Conservation (phyloP, 2,329 filamentous ascomycete species). For the Blumeria hordei region DNA sequence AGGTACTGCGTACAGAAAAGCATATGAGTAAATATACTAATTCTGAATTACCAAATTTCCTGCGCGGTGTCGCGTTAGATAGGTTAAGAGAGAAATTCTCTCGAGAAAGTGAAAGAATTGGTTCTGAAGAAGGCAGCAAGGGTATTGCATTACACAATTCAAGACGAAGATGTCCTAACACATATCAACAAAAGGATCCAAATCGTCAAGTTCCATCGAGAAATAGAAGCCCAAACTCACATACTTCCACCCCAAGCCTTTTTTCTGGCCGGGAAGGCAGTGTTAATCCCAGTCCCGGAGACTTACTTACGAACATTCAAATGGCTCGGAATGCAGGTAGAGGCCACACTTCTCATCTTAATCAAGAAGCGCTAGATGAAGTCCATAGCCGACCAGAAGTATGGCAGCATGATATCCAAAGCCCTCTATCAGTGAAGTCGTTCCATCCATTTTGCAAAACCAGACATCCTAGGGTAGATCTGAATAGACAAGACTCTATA, state of each 20-base stretch:
- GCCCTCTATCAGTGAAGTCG: constrained; percentile 20
- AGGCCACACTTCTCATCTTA: constrained; percentile 8
- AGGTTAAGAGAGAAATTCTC: constrained; percentile 84
- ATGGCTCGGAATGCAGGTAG: constrained; percentile 35
- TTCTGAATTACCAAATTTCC: constrained; percentile 73
- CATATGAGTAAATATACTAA: constrained; percentile 83
- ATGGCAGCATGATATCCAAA: constrained; percentile 13
- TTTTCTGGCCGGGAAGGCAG: constrained; percentile 10
- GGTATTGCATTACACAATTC: constrained; percentile 89
- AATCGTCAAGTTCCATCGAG: constrained; percentile 33
- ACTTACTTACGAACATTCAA: constrained; percentile 59
- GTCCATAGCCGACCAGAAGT: constrained; percentile 5
- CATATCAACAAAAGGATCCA: neutral
- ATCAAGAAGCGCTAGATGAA: constrained; percentile 1
- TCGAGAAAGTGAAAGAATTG: constrained; percentile 59
- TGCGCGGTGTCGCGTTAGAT: constrained; percentile 61
- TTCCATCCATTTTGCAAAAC: constrained; percentile 33
- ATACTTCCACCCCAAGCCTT: constrained; percentile 14
- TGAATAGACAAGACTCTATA: constrained; percentile 54
- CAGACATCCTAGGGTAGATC: constrained; percentile 21
- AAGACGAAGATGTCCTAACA: constrained; percentile 20
- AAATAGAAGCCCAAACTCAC: constrained; percentile 6
- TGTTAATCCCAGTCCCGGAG: constrained; percentile 40
- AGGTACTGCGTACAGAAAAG: constrained; percentile 79
- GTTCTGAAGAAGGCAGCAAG: constrained; percentile 61